Base-by-base conservation (phyloP, 2,329 filamentous ascomycete genomes). In the Knoxdaviesia proteae region DNA sequence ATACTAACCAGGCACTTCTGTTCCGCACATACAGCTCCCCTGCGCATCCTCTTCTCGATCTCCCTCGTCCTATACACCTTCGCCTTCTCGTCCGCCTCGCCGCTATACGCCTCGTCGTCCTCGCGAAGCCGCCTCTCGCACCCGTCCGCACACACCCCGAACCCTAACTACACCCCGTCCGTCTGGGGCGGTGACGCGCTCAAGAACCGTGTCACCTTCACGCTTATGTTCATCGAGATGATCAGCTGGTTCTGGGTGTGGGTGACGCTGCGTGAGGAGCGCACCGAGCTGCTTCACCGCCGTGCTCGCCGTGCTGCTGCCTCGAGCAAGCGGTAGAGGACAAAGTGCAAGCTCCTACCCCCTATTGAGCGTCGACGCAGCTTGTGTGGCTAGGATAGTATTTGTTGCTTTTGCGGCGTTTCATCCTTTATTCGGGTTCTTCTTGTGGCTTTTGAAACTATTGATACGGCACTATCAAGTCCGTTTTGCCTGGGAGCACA, bases 241-340 rank as follows among this genome's bases (percentile, higher is more conserved):
- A 66, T 84, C 49, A 70, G 71, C 47, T 94, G 86, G 84, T 86
- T 93, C 58, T 94, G 86, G 86, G 75, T 74, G 30, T 84, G 76
- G 67, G 67, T 78, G 32, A 80, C 74, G 5, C 57, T 84, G 51
- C 65, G 74, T 42, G 80, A 84, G 52, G 80, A 84, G 62, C 54
- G 61, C n/a, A 48, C 52, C 5, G 59, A 56, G 20, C 53, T 71
- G 3, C 45, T 63, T 7, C 52, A 52, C 6, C 60, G 58, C 47
- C 62, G 64, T 53, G 39, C 39, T 32, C 20, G 20, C 20, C 20
- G 20, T 20, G 20, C 20, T 20, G 20, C 20, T 20, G 20, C 20
- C 20, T 20, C 20, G 20, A 20, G 20, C 20, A 20, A 20, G 20
- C 20, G 20, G 20, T 20, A 20, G 20, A 20, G 20, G 20, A 20